phyloP scores from a whole-genome alignment of 1,284 basidiomycete species.

The Inonotus hispidus region DNA sequence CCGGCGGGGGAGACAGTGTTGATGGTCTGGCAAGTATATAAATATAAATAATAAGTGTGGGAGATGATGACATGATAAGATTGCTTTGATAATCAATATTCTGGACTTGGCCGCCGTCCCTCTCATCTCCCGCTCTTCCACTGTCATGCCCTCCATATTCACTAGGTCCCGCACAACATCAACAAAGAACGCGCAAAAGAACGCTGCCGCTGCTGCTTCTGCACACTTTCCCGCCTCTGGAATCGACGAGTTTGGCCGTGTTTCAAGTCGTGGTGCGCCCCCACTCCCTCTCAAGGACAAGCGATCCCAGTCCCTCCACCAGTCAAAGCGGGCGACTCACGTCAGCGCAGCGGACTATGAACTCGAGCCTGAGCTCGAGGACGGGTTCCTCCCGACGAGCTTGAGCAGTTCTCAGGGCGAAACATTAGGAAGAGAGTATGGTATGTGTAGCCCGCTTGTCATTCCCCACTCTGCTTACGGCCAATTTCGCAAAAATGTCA shows the following conservation, averaged over 20 bases:
- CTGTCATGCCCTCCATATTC: constrained; percentile 49
- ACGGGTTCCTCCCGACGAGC: constrained; percentile 31
- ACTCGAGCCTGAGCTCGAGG: constrained; percentile 29
- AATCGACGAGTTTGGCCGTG: constrained; percentile 64
- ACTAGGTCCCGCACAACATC: constrained; percentile 50
- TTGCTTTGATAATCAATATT: not conserved
- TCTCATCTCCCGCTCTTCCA: constrained; percentile 1
- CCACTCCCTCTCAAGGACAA: constrained; percentile 23
- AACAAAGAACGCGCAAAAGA: constrained; percentile 24
- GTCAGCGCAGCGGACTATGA: constrained; percentile 8
- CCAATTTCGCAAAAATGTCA: not conserved
- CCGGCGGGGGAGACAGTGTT: not conserved
- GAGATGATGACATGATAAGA: not conserved
- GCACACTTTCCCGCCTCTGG: constrained; percentile 16
- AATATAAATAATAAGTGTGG: not conserved
- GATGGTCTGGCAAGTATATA: not conserved
- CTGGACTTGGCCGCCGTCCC: not conserved
- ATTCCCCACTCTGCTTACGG: not conserved
- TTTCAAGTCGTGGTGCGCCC: constrained; percentile 40
- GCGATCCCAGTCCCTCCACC: not conserved
- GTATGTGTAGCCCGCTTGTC: constrained; percentile 24
- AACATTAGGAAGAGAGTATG: constrained; percentile 48
- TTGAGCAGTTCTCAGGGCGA: constrained; percentile 23
- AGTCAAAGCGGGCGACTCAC: constrained; percentile 2
- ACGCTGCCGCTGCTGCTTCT: constrained; percentile 5